These are phyloP conservation scores for Pleodorina starrii DNA, from an alignment of 139 green algal species.

Conservation along the genomic window DNA sequence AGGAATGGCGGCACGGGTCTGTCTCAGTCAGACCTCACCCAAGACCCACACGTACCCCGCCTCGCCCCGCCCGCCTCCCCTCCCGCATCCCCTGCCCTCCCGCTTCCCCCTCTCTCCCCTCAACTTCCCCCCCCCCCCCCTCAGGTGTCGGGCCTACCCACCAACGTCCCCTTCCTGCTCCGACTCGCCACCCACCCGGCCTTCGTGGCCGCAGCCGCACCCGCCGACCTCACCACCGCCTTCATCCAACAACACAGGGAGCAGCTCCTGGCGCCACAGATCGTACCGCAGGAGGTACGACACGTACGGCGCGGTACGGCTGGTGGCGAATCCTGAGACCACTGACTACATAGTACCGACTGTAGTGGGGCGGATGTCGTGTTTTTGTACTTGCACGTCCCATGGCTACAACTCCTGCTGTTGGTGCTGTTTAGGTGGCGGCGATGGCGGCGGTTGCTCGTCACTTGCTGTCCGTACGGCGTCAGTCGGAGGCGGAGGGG, in stretches of 20 bases:
- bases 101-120: neutral
- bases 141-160: constrained; percentile 83
- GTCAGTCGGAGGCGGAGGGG: neutral
- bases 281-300: neutral
- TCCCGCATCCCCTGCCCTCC: no score
- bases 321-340: no score
- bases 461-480: constrained; percentile 51
- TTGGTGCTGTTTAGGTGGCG: no score
- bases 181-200: constrained; percentile 72
- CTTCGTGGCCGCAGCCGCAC: constrained; percentile 60
- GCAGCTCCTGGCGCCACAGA: constrained; percentile 51
- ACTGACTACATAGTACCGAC: no score
- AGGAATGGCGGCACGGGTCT: no score
- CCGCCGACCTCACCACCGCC: constrained; percentile 45
- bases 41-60: no score
- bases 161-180: constrained; percentile 83
- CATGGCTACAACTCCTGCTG: no score
- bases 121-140: neutral
- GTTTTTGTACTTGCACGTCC: no score
- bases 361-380: no score
- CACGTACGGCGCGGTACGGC: neutral
- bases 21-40: no score
- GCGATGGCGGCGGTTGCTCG: constrained; percentile 65
- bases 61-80: no score
- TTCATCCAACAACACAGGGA: constrained; percentile 48